Evolutionary conservation across 2,329 filamentous ascomycete species (phyloP), one percentile per base, ranked within the genome.

Genomic region (Eurotiales sp.): DNA sequence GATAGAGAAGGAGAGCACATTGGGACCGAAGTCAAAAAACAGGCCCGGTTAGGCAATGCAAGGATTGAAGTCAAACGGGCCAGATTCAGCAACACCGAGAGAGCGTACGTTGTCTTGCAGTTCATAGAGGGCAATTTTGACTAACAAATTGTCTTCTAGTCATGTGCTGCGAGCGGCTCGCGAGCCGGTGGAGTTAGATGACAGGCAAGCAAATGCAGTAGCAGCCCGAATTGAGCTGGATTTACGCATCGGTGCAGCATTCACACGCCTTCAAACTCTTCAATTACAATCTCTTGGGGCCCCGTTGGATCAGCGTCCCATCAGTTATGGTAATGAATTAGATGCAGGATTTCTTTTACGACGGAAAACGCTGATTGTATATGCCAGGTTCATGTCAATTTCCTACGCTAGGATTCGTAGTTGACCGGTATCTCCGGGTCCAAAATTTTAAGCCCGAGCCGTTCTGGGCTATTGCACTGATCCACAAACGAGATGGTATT

Each of bases 1-100:
- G 93, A 99, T 76, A 84, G 91, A 50, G 93, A 99, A 77, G 93
- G 93, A 30, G 93, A 99, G 68, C 88, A 97, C 65, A 99, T 99
- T 59, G 93, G 93, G 6, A 80, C 87, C 34, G 92, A 99, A 68
- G 92, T 99, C 55, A 85, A 90, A 40, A 81, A 87, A 47, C 86
- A 92, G 53, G 93, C 93, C 4, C 75, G 78, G 42, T 83, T 84
- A 62, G 85, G 82, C 8, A 97, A 96, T 57, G 70, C 78, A 8
- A 75, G 76, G 1, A 84, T 99, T 37, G 79, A 90, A 55, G 82
- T 96, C 52, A 93, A 89, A 64, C 81, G 93, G 61, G 93, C 93
- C 12, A 86, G 78, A 54, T 99, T 99, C 72, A 97, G 90, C 75
- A 99, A 99, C 66, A 92, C 96, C 27, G 93, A 99, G 70, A 80